Percentiles rank a stretch among this genome's conserved stretches.
Evolutionary conservation across 2,329 filamentous ascomycete genomes (phyloP).

Genomic region (Monosporascus ibericus): DNA sequence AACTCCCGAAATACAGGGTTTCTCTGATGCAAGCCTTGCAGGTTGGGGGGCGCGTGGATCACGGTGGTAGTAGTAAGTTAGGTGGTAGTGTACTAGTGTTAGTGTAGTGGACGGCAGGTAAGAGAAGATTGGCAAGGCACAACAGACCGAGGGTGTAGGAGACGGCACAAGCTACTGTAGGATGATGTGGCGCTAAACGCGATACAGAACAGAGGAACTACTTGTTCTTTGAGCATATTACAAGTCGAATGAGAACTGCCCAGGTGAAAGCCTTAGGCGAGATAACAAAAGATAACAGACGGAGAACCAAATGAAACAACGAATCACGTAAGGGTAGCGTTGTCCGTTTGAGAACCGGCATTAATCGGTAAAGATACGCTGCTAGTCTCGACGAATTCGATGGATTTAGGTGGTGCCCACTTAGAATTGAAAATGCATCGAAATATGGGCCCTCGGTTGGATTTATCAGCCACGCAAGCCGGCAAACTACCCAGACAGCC

Average conservation of each 20-base stretch:
- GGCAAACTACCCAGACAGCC: too few species aligned
- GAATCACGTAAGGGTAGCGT: too few species aligned
- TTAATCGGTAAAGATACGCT: neutral
- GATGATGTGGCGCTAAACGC: neutral
- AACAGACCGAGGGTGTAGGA: neutral
- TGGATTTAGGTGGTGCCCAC: neutral
- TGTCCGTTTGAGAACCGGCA: neutral
- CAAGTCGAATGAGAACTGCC: too few species aligned
- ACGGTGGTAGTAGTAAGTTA: neutral
- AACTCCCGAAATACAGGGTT: conserved; percentile 15
- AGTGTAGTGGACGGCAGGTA: neutral
- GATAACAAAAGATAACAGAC: neutral
- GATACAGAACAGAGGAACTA: neutral
- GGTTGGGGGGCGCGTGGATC: conserved; percentile 11
- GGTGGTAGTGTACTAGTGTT: neutral
- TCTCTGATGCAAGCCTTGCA: conserved; percentile 17
- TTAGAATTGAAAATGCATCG: neutral
- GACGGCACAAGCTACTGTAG: neutral
- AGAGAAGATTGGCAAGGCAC: neutral
- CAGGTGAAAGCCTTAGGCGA: neutral
- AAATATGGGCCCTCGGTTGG: neutral
- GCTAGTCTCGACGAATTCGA: neutral
- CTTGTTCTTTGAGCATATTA: too few species aligned
- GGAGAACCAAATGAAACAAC: too few species aligned
- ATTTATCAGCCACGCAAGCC: too few species aligned